Conservation (phyloP, 108 stramenopile species). For the Aurantiochytrium sp. region DNA sequence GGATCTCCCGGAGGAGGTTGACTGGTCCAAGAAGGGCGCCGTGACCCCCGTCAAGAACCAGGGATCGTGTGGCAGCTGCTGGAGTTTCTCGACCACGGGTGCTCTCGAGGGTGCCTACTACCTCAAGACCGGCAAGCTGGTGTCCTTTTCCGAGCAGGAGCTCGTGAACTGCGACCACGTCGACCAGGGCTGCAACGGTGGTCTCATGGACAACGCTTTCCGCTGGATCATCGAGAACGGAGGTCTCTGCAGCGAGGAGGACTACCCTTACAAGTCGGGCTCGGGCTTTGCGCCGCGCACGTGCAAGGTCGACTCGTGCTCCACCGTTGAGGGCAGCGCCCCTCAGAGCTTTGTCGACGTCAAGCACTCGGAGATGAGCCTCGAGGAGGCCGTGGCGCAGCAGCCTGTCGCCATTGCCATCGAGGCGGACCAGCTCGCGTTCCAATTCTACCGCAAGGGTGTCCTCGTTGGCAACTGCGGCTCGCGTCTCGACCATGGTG, state of each 20-base stretch:
- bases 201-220: slow-evolving; percentile 90
- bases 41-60: slow-evolving; percentile 86
- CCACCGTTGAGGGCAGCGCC: slow-evolving; percentile 64
- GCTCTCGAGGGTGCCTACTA: slow-evolving; percentile 81
- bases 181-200: slow-evolving; percentile 83
- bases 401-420: slow-evolving; percentile 49
- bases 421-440: slow-evolving; percentile 35
- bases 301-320: slow-evolving; percentile 37
- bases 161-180: slow-evolving; percentile 70
- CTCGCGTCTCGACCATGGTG: slow-evolving; percentile 82
- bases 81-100: slow-evolving; percentile 91
- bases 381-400: slow-evolving; percentile 54
- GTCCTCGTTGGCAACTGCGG: slow-evolving; percentile 40
- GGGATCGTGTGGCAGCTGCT: slow-evolving; percentile 77
- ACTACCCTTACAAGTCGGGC: slow-evolving; percentile 74
- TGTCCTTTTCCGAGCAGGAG: slow-evolving; percentile 79
- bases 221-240: slow-evolving; percentile 72
- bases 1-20: slow-evolving; percentile 36
- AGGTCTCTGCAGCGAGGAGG: slow-evolving; percentile 70
- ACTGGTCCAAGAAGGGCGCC: slow-evolving; percentile 71
- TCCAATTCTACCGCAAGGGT: slow-evolving; percentile 39
- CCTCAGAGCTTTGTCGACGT: slow-evolving; percentile 69
- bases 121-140: slow-evolving; percentile 57
- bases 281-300: slow-evolving; percentile 17
- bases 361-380: slow-evolving; percentile 55